Conservation (phyloP, 2,329 filamentous ascomycete genomes). For the Neoascochyta sp. region DNA sequence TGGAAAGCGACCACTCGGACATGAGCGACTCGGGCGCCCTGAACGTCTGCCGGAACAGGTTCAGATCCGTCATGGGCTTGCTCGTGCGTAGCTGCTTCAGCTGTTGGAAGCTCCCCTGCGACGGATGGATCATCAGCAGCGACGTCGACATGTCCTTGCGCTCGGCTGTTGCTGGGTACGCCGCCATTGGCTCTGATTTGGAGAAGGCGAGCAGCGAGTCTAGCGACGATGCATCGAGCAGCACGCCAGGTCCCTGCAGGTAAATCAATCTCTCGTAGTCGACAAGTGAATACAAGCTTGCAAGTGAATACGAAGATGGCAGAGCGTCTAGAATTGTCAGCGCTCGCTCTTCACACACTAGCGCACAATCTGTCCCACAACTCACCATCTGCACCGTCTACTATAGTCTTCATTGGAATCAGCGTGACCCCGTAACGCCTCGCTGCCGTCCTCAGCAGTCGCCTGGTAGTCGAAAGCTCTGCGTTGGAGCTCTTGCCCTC, state of each 20-base stretch:
- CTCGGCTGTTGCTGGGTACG: slow-evolving; percentile 31
- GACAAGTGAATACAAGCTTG: slow-evolving; percentile 44
- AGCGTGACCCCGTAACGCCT: slow-evolving; percentile 46
- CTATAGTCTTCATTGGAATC: slow-evolving; percentile 42
- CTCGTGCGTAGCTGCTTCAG: slow-evolving; percentile 27
- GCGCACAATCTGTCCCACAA: too few species aligned
- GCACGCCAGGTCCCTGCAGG: slow-evolving; percentile 44
- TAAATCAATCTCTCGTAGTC: slow-evolving; percentile 47
- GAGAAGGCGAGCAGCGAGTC: slow-evolving; percentile 45
- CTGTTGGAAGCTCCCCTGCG: slow-evolving; percentile 28
- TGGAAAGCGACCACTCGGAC: slow-evolving; percentile 37
- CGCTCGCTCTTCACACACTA: background rate
- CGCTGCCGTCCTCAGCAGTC: slow-evolving; percentile 45
- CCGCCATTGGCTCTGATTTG: slow-evolving; percentile 34
- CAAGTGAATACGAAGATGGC: slow-evolving; percentile 43
- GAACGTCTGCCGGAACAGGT: slow-evolving; percentile 35
- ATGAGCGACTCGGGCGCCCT: slow-evolving; percentile 33
- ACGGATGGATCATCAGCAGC: slow-evolving; percentile 38
- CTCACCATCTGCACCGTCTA: slow-evolving; percentile 34
- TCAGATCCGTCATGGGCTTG: slow-evolving; percentile 26
- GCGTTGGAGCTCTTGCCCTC: slow-evolving; percentile 40
- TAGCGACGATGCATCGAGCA: slow-evolving; percentile 47
- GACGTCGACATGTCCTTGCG: slow-evolving; percentile 34
- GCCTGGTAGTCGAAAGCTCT: slow-evolving; percentile 43
- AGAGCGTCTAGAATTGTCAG: slow-evolving; percentile 22